These are phyloP conservation scores for Imleria badia DNA, from an alignment of 768 basidiomycete genomes.

Conservation along the genomic window DNA sequence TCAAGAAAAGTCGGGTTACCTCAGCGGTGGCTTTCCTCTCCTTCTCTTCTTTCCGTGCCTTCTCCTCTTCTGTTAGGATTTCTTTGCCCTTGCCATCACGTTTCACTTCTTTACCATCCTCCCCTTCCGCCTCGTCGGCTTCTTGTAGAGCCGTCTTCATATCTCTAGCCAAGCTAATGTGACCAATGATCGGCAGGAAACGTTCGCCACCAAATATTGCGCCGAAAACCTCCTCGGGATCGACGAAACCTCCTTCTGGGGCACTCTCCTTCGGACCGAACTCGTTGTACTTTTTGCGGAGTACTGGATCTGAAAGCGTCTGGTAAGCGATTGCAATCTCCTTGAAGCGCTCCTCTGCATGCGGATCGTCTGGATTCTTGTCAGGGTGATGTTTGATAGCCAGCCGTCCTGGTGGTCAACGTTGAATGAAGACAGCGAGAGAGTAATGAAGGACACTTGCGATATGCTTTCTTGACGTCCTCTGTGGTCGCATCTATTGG, in stretches of 20 bases:
- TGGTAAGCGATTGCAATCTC: constrained; percentile 89
- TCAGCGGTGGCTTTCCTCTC: constrained; percentile 64
- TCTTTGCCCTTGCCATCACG: constrained; percentile 56
- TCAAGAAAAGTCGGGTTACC: constrained; percentile 38
- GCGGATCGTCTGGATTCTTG: constrained; percentile 87
- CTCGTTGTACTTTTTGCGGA: constrained; percentile 87
- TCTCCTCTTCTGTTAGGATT: constrained; percentile 67
- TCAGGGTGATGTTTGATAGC: constrained; percentile 93
- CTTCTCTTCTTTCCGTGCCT: constrained; percentile 71
- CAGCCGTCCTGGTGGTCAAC: constrained; percentile 53
- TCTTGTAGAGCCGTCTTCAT: constrained; percentile 94
- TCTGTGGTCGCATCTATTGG: constrained; percentile 72
- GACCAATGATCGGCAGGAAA: constrained; percentile 84
- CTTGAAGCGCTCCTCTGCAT: constrained; percentile 87
- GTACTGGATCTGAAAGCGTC: constrained; percentile 72
- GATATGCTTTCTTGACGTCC: constrained; percentile 90
- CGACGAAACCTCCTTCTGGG: constrained; percentile 82
- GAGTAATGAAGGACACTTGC: constrained; percentile 37
- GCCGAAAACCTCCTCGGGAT: constrained; percentile 80
- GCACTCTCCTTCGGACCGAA: constrained; percentile 84
- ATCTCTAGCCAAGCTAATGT: constrained; percentile 83
- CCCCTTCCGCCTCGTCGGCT: constrained; percentile 66
- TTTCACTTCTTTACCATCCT: constrained; percentile 38
- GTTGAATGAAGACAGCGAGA: neutral
- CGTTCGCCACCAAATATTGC: constrained; percentile 89